phyloP scores from a whole-genome alignment of 345 rosid species.

The Corchorus olitorius region DNA sequence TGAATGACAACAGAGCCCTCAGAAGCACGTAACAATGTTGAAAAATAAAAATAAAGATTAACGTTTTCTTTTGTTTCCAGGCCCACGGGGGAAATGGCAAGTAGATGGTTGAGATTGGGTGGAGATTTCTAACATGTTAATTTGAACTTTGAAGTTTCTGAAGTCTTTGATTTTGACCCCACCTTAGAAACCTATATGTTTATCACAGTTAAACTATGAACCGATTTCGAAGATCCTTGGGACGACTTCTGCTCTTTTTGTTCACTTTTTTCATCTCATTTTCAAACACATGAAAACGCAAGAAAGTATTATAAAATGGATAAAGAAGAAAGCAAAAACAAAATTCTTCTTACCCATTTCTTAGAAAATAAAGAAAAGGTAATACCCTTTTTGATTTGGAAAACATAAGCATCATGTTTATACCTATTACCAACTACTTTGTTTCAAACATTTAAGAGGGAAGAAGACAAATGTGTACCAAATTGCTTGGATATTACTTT shows the following conservation, averaged over 20 bases:
- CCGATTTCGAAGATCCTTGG: not conserved
- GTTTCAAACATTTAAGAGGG: not conserved
- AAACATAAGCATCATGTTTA: not conserved
- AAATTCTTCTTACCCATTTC: not conserved
- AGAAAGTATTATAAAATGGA: too few species aligned
- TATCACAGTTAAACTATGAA: not conserved
- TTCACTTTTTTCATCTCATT: not conserved
- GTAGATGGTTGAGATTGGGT: not conserved
- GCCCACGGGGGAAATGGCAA: not conserved
- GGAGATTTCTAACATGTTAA: not conserved
- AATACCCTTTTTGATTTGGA: not conserved
- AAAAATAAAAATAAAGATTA: not conserved
- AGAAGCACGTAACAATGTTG: not conserved
- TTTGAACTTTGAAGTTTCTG: not conserved
- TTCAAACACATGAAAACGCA: not conserved
- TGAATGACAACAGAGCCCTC: not conserved
- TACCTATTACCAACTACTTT: not conserved
- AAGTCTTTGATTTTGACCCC: not conserved
- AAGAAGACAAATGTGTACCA: not conserved
- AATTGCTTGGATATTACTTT: not conserved
- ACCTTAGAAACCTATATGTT: not conserved
- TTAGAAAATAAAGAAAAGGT: not conserved
- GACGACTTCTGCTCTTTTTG: not conserved
- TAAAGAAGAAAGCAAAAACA: too few species aligned
- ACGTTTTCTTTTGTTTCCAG: not conserved